phyloP scores from a whole-genome alignment of 371 early-diverging fungal species.

The Saksenaea oblongispora region DNA sequence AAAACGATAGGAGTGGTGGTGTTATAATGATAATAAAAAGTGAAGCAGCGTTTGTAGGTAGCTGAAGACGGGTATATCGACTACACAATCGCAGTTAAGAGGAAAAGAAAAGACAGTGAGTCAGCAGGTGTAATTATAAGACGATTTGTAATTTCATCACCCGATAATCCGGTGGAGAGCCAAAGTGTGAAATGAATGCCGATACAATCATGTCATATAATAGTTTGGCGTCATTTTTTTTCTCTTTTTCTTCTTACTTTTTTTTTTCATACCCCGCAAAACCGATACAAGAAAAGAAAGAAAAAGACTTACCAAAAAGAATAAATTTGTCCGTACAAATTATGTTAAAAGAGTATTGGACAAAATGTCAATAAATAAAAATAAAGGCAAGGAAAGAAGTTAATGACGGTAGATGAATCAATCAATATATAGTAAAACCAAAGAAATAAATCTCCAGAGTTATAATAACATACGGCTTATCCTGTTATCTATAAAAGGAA shows the following conservation, averaged over 20 bases:
- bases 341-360: not conserved
- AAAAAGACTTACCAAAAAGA: not conserved
- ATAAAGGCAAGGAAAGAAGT: not conserved
- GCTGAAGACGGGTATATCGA: not conserved
- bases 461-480: not conserved
- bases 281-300: not conserved
- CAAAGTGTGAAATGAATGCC: no score
- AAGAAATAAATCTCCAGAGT: not conserved
- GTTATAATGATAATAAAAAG: not conserved
- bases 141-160: not conserved
- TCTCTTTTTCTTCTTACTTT: no score
- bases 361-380: not conserved
- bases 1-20: not conserved
- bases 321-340: not conserved
- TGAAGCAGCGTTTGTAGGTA: slow-evolving; percentile 3
- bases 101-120: not conserved
- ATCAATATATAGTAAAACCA: slow-evolving; percentile 1
- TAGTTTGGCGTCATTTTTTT: not conserved
- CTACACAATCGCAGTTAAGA: slow-evolving; percentile 6
- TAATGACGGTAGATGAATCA: not conserved
- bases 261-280: slow-evolving; percentile 1
- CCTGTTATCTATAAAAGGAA: not conserved
- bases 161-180: slow-evolving; percentile 4
- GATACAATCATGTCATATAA: slow-evolving; percentile 1
- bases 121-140: not conserved